Evolutionary conservation across 1,284 basidiomycete genomes (phyloP).

Genomic region (Mycena sp.): DNA sequence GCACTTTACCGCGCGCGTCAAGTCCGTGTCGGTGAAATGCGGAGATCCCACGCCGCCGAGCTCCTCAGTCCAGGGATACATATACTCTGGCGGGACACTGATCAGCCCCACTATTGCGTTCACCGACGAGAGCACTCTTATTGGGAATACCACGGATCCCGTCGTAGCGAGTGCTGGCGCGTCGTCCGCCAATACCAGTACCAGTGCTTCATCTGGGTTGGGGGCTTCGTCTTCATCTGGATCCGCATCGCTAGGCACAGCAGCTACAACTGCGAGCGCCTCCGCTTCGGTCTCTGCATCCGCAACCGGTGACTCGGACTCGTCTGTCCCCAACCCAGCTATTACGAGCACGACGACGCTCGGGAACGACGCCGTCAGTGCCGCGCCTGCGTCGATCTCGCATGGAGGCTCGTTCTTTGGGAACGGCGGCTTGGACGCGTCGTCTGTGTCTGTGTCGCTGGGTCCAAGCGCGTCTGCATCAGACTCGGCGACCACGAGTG

Average conservation of each 20-base stretch:
- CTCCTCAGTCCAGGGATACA: slow-evolving; percentile 26
- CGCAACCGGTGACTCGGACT: neutral
- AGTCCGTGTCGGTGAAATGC: slow-evolving; percentile 69
- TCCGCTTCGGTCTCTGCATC: neutral
- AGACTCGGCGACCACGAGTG: neutral
- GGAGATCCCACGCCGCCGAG: slow-evolving; percentile 53
- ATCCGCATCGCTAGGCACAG: no score
- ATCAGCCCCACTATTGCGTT: slow-evolving; percentile 8
- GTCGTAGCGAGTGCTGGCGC: neutral
- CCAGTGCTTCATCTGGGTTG: neutral
- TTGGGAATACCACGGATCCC: neutral
- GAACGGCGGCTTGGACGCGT: slow-evolving; percentile 1
- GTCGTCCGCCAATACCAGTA: neutral
- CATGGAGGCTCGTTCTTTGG: slow-evolving; percentile 7
- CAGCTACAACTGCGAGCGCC: neutral
- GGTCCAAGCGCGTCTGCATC: neutral
- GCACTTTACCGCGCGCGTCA: slow-evolving; percentile 67
- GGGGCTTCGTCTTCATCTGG: neutral
- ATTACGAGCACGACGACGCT: neutral
- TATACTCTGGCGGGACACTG: slow-evolving; percentile 4
- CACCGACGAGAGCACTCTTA: slow-evolving; percentile 1
- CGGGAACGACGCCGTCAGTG: neutral
- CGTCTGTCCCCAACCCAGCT: neutral
- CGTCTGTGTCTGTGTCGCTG: neutral
- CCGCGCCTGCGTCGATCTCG: neutral